A percentile compares a stretch with the other conserved stretches of the same genome.
These are phyloP conservation scores for Sclerotinia trifoliorum DNA, from an alignment of 2,329 filamentous ascomycete species.

Conservation along the genomic window DNA sequence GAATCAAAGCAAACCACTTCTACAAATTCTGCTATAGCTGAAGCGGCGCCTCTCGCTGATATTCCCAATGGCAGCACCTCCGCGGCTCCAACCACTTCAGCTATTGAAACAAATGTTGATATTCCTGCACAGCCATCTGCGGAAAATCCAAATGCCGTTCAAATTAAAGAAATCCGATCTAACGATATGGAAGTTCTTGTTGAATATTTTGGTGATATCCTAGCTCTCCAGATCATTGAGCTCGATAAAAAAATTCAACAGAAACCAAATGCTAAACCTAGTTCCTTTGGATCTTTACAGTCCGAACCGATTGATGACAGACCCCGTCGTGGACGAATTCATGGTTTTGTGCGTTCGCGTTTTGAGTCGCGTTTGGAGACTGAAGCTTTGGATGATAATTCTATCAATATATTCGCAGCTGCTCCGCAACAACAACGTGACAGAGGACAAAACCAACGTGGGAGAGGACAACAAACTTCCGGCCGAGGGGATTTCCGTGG, in stretches of 20 bases:
- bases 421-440: slow-evolving; percentile 31
- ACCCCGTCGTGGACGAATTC: slow-evolving; percentile 59
- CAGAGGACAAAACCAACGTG: slow-evolving; percentile 17
- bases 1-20: neutral
- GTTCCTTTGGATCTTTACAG: slow-evolving; percentile 53
- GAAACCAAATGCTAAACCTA: slow-evolving; percentile 54
- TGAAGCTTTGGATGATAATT: slow-evolving; percentile 55
- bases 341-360: slow-evolving; percentile 57
- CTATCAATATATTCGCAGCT: slow-evolving; percentile 56
- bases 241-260: slow-evolving; percentile 55
- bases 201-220: slow-evolving; percentile 51
- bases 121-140: slow-evolving; percentile 2
- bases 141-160: neutral
- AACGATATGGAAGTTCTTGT: slow-evolving; percentile 47
- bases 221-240: slow-evolving; percentile 50
- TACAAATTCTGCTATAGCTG: neutral
- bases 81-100: neutral
- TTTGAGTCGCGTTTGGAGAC: slow-evolving; percentile 64
- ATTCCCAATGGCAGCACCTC: neutral
- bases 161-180: slow-evolving; percentile 41
- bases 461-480: slow-evolving; percentile 25
- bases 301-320: slow-evolving; percentile 59
- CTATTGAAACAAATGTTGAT: neutral
- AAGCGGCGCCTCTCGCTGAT: neutral
- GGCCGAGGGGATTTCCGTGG: slow-evolving; percentile 21